A percentile compares a stretch with the other conserved stretches of the same genome.
Conservation (phyloP, 257 asterid species). For the Nicotiana attenuata region DNA sequence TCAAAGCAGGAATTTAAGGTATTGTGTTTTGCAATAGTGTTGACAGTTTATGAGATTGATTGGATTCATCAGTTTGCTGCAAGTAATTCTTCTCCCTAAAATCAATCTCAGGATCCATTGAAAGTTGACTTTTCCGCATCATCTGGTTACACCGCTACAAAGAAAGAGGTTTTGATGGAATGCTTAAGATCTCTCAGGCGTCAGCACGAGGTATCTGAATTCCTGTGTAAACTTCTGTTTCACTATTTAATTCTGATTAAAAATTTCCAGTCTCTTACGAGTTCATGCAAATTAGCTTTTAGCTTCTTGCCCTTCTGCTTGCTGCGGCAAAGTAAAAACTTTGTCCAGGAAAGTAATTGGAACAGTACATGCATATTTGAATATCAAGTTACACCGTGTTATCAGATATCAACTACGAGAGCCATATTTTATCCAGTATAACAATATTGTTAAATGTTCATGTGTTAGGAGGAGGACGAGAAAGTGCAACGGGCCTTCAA, state of each 20-base stretch:
- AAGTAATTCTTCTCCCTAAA: constrained; percentile 7
- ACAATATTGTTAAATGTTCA: neutral
- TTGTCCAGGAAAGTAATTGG: neutral
- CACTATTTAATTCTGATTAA: neutral
- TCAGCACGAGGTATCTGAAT: constrained; percentile 49
- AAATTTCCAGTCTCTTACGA: constrained; percentile 3
- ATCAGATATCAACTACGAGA: neutral
- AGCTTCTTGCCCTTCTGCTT: neutral
- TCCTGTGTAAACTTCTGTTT: neutral
- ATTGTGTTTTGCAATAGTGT: constrained; percentile 10
- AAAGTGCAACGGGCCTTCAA: constrained; percentile 41
- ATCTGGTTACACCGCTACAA: constrained; percentile 24
- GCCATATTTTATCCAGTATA: neutral
- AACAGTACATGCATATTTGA: neutral
- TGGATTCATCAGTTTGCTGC: neutral
- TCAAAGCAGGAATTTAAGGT: constrained; percentile 27
- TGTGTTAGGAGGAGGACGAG: constrained; percentile 38
- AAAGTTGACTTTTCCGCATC: constrained; percentile 21
- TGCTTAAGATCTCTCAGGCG: constrained; percentile 65
- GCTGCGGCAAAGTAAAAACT: neutral
- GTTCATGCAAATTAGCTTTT: neutral
- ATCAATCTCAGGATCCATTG: constrained; percentile 27
- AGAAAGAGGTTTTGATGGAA: constrained; percentile 44
- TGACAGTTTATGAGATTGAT: neutral
- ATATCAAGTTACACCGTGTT: neutral